Conservation (phyloP, 1,139 yeast species). For the Yamadazyma sp. region DNA sequence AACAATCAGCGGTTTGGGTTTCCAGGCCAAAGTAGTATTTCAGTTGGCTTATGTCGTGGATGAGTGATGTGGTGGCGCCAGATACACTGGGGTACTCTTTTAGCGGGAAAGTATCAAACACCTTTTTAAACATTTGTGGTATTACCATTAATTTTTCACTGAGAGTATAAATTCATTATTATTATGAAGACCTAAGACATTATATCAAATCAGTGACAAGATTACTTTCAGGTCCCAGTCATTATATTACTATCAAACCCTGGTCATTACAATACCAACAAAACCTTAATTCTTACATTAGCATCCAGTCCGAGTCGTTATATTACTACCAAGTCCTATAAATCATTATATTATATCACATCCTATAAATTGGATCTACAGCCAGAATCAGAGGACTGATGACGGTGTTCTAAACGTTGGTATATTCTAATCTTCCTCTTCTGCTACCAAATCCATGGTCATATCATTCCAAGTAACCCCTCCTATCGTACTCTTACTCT, state of each 20-base stretch:
- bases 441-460: slow-evolving; percentile 60
- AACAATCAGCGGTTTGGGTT: slow-evolving; percentile 10
- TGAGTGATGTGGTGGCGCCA: slow-evolving; percentile 15
- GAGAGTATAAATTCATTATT: neutral
- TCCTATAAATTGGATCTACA: no score
- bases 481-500: slow-evolving; percentile 58
- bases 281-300: no score
- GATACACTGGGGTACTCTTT: slow-evolving; percentile 31
- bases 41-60: slow-evolving; percentile 11
- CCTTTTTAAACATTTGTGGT: slow-evolving; percentile 40
- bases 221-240: no score
- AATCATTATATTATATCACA: no score
- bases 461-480: slow-evolving; percentile 68
- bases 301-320: no score
- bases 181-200: no score
- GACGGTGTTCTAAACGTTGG: no score
- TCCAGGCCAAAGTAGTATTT: slow-evolving; percentile 16
- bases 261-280: no score
- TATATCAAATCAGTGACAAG: no score
- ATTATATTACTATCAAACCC: no score
- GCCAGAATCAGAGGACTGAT: no score
- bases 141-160: slow-evolving; percentile 20
- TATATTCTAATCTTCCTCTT: slow-evolving; percentile 40
- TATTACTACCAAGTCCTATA: no score
- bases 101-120: slow-evolving; percentile 55